Evolutionary conservation across 257 asterid species (phyloP), one percentile per base, ranked within the genome.

Genomic region (Solanum habrochaites): DNA sequence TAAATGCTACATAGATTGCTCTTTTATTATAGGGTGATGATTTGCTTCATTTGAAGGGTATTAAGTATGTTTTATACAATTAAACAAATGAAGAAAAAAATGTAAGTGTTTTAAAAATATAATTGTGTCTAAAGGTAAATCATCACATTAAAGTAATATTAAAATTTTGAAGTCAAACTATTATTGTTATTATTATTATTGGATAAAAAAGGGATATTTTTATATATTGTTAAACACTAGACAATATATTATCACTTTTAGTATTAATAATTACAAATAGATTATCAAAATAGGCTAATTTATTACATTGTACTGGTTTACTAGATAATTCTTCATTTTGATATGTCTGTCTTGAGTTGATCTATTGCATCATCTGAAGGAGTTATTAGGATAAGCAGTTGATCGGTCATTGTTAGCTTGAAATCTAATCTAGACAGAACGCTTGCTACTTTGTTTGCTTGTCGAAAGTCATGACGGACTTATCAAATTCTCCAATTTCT

Each of bases 381-480:
- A 56, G 25, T 56, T 20, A 56, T 1, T 56, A 56, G 11, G 64
- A 56, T 7, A 56, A 56, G 64, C 5, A 5, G 4, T 18, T 18
- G 64, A 56, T 56, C 4, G 25, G 2, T 56, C 52, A 56, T 56
- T 56, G 64, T 56, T 20, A 2, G 11, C 64, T 56, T 56, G 4
- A 0, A 23, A 62, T 5, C 37, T 32, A 32, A 32, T 32, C 1
- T 32, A 5, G 5, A 32, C 5, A 32, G 37, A 32, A 32, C 39
- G 39, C 39, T 37, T 0, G 1, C 1, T 37, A 37, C 7, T 37
- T 5, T 37, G 0, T 37, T 37, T 5, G 7, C 39, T 37, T 1
- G 39, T 37, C 2, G 7, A 0, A 37, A 6, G 0, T 37, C 7
- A 37, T 1, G 39, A 37, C 7, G 39, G 1, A 37, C 7, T 1